phyloP scores from a whole-genome alignment of 176 grass and related monocot genomes.

The Rhynchospora tenuis region DNA sequence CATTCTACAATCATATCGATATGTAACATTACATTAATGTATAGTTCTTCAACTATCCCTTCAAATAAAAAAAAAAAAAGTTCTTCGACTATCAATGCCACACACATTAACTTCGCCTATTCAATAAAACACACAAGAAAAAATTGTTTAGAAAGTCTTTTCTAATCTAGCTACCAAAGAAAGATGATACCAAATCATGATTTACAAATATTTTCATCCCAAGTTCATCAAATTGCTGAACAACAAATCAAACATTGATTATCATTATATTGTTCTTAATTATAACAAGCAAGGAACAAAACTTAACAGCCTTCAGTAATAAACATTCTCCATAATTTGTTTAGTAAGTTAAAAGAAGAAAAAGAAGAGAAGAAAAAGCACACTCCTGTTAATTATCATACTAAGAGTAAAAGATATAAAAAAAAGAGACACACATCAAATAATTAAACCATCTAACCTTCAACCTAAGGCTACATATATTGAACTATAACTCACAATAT shows the following conservation, averaged over 20 bases:
- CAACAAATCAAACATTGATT: slow-evolving; percentile 10
- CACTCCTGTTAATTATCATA: slow-evolving; percentile 25
- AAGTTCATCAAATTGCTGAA: not conserved
- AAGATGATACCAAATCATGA: not conserved
- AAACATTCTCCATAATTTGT: slow-evolving; percentile 13
- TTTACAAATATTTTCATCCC: not conserved
- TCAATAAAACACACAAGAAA: not conserved
- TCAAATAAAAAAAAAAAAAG: too few species aligned
- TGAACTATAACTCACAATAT: slow-evolving; percentile 43
- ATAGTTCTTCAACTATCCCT: not conserved
- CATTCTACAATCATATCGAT: not conserved
- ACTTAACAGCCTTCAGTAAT: slow-evolving; percentile 23
- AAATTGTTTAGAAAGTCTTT: not conserved
- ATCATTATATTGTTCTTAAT: slow-evolving; percentile 16
- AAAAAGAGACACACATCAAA: slow-evolving; percentile 13
- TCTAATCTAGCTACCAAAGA: not conserved
- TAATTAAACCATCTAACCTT: slow-evolving; percentile 18
- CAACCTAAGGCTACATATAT: slow-evolving; percentile 12
- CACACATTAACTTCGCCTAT: not conserved
- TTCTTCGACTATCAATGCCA: not conserved
- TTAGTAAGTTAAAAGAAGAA: slow-evolving; percentile 6
- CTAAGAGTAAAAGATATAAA: slow-evolving; percentile 22
- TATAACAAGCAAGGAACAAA: slow-evolving; percentile 20
- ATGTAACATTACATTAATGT: not conserved
- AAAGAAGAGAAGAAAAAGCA: not conserved